Percentiles rank a stretch among this genome's conserved stretches.
Evolutionary conservation across 768 basidiomycete species (phyloP).

Genomic region (Lactarius indigo): DNA sequence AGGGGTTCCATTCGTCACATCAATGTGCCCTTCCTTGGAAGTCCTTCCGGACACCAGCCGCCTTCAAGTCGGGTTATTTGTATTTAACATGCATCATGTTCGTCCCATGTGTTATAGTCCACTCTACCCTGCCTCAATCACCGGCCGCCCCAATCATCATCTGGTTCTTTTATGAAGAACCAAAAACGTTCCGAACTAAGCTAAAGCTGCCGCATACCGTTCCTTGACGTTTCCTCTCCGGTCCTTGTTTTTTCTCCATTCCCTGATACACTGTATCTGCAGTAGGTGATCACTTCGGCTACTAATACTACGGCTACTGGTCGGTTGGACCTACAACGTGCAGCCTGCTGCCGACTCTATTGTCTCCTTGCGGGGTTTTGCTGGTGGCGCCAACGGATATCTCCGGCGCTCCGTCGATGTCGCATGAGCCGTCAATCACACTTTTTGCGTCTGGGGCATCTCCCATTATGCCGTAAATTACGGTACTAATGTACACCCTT

Average conservation of each 20-base stretch:
- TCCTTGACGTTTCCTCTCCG: not conserved
- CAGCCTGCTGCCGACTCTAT: not conserved
- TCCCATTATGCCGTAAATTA: constrained; percentile 11
- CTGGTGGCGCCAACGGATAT: not conserved
- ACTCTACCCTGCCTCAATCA: not conserved
- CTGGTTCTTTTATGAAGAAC: too few species aligned
- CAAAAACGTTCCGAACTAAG: not conserved
- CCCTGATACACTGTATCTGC: not conserved
- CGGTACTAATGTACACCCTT: not conserved
- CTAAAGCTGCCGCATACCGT: not conserved
- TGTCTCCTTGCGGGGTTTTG: not conserved
- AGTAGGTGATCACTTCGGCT: not conserved
- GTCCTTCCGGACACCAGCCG: not conserved
- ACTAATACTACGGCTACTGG: too few species aligned
- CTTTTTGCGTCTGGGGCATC: not conserved
- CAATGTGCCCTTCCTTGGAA: not conserved
- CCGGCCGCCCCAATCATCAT: not conserved
- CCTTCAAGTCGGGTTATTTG: not conserved
- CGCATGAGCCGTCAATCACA: constrained; percentile 6
- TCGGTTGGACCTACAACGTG: not conserved
- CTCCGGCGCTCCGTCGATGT: constrained; percentile 14
- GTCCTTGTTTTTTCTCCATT: not conserved
- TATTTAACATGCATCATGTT: not conserved
- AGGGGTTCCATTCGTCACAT: not conserved
- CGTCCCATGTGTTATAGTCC: not conserved